Evolutionary conservation across 2,329 filamentous ascomycete species (phyloP), one percentile per base, ranked within the genome.

Genomic region (Diaporthe australafricana): DNA sequence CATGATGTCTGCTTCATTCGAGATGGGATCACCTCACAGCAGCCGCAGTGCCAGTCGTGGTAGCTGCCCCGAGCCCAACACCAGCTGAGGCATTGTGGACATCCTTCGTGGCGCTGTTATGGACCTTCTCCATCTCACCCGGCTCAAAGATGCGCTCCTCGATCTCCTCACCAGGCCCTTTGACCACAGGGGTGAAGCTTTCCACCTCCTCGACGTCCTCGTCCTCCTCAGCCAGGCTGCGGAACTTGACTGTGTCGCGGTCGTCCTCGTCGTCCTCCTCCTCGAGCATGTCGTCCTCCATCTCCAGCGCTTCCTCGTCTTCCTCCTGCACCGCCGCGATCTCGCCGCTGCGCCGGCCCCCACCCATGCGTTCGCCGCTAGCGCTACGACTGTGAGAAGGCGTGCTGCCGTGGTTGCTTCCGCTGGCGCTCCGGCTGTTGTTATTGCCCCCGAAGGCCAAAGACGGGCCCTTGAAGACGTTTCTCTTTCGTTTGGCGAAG

Each of bases 401-500:
- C 22, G 70, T 72, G 11, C 72, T 38, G n/a, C 40, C 63, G 80
- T 22, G 35, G 1, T 81, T 80, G 8, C 81, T 80, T 22, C 67
- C 68, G 81, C 27, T 38, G 12, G 81, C 80, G 8, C 80, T 80
- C 25, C 77, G 74, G 73, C 82, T 87, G 0, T 77, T 70, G 17
- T 71, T 69, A 20, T 71, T 52, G n/a, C 78, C 83, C 68, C 85
- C 86, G 57, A 91, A 84, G 75, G 88, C 88, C 38, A 92, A 83
- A 81, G 90, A 91, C 0, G 94, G 94, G 0, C 94, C 94, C 79
- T 96, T 96, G 84, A 97, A 96, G 2, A 95, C 81, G 70, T 90
- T 94, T 71, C 93, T 89, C 83, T 96, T 97, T 71, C 94, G 85
- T 79, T 94, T 94, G 1, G 94, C 94, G 78, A 96, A 97, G 55